Evolutionary conservation across 768 basidiomycete species (phyloP).

Genomic region (Termitomyces sp.): DNA sequence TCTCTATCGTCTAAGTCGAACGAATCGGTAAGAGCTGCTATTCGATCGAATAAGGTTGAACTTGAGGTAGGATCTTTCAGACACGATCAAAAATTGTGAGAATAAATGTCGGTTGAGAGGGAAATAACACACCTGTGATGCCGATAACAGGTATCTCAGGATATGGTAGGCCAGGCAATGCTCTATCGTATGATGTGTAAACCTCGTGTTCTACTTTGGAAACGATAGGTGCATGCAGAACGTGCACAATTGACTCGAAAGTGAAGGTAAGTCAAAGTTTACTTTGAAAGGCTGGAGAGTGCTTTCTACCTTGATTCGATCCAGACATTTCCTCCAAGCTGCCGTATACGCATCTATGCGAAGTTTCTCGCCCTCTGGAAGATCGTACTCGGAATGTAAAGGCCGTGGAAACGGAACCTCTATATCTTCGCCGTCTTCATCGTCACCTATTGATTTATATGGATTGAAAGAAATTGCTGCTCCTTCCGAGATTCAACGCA

Average conservation of each 20-base stretch:
- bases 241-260: conserved; percentile 29
- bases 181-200: conserved; percentile 33
- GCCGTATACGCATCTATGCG: conserved; percentile 47
- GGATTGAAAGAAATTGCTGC: background rate
- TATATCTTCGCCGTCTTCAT: conserved; percentile 1
- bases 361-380: conserved; percentile 16
- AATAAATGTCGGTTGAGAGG: background rate
- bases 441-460: background rate
- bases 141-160: conserved; percentile 55
- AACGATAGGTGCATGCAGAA: conserved; percentile 44
- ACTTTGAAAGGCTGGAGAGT: background rate
- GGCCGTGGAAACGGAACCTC: conserved; percentile 1
- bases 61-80: conserved; percentile 37
- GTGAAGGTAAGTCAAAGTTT: background rate
- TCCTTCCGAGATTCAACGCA: background rate
- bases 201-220: conserved; percentile 38
- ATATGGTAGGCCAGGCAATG: conserved; percentile 51
- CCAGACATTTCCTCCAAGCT: conserved; percentile 57
- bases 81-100: background rate
- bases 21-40: conserved; percentile 30
- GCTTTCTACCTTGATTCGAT: conserved; percentile 44
- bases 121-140: conserved; percentile 41
- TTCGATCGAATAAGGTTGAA: conserved; percentile 39
- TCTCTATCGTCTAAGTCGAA: conserved; percentile 11
- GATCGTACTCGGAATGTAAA: conserved; percentile 6